Evolutionary conservation across 2,329 filamentous ascomycete genomes (phyloP).

Genomic region (Cladosporium colombiae): DNA sequence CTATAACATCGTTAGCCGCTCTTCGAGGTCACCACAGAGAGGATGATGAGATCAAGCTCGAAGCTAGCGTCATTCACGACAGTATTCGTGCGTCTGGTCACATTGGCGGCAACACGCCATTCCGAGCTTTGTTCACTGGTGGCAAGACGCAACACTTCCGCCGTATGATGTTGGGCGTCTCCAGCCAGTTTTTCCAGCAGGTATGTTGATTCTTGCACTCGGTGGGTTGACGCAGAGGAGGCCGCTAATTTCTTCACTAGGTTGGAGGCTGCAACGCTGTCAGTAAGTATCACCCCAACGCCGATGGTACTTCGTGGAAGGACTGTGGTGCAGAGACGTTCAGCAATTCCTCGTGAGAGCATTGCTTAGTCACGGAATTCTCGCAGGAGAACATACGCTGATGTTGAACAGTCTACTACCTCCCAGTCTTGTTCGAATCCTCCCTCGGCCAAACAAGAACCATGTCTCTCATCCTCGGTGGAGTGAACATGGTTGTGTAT

Average conservation of each 20-base stretch:
- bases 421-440: constrained; percentile 47
- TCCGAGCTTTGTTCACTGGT: constrained; percentile 10
- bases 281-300: background rate
- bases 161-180: constrained; percentile 12
- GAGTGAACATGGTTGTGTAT: constrained; percentile 29
- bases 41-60: constrained; percentile 11
- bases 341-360: background rate
- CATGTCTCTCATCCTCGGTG: constrained; percentile 66
- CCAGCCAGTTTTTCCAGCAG: constrained; percentile 20
- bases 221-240: background rate
- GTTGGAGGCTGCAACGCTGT: constrained; percentile 26
- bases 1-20: constrained; percentile 12
- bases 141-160: constrained; percentile 17
- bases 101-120: constrained; percentile 14
- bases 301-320: background rate
- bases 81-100: constrained; percentile 13
- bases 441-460: constrained; percentile 54
- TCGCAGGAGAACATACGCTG: background rate
- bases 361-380: background rate
- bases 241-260: background rate
- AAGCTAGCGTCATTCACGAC: constrained; percentile 11
- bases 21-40: constrained; percentile 15
- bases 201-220: background rate
- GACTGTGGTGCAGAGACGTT: too few relatives aligned
- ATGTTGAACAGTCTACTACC: constrained; percentile 22